A percentile compares a stretch with the other conserved stretches of the same genome.
Conservation (phyloP, 768 basidiomycete species). For the Pleurotus giganteus region DNA sequence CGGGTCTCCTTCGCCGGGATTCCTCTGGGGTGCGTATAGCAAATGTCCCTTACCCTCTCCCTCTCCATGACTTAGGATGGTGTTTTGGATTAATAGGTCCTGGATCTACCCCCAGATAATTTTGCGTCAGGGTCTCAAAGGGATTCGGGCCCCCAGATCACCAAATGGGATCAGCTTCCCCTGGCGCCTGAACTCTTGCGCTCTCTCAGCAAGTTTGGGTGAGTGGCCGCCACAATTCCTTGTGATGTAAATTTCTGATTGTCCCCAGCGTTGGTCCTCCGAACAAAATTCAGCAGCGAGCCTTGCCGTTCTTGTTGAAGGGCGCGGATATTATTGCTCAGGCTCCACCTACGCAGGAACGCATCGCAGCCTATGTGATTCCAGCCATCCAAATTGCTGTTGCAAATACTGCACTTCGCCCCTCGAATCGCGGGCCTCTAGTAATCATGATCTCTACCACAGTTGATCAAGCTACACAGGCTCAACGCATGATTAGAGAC, state of each 20-base stretch:
- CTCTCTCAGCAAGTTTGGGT: slow-evolving; percentile 94
- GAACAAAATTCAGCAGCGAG: slow-evolving; percentile 98
- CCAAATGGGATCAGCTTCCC: slow-evolving; percentile 94
- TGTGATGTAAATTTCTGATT: slow-evolving; percentile 4
- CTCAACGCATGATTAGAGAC: slow-evolving; percentile 92
- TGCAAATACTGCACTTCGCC: slow-evolving; percentile 53
- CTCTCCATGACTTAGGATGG: slow-evolving; percentile 11
- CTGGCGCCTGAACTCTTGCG: slow-evolving; percentile 85
- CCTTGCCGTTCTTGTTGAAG: slow-evolving; percentile 90
- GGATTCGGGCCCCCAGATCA: slow-evolving; percentile 76
- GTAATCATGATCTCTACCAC: slow-evolving; percentile 97
- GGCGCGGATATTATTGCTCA: slow-evolving; percentile 98
- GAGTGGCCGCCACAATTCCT: slow-evolving; percentile 23
- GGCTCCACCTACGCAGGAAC: slow-evolving; percentile 96
- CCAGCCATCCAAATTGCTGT: slow-evolving; percentile 85
- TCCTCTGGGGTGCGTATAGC: slow-evolving; percentile 60
- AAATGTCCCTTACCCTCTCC: slow-evolving; percentile 4
- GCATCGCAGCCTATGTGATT: slow-evolving; percentile 96
- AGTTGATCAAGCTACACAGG: slow-evolving; percentile 97
- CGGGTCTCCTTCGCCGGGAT: slow-evolving; percentile 68
- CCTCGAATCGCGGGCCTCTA: slow-evolving; percentile 73
- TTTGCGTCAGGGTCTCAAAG: slow-evolving; percentile 55
- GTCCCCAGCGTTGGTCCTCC: slow-evolving; percentile 84
- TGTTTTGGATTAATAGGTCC: slow-evolving; percentile 34
- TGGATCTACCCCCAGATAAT: slow-evolving; percentile 55